Evolutionary conservation across 176 grass and related monocot species (phyloP).

Genomic region (Bothriochloa decipiens): DNA sequence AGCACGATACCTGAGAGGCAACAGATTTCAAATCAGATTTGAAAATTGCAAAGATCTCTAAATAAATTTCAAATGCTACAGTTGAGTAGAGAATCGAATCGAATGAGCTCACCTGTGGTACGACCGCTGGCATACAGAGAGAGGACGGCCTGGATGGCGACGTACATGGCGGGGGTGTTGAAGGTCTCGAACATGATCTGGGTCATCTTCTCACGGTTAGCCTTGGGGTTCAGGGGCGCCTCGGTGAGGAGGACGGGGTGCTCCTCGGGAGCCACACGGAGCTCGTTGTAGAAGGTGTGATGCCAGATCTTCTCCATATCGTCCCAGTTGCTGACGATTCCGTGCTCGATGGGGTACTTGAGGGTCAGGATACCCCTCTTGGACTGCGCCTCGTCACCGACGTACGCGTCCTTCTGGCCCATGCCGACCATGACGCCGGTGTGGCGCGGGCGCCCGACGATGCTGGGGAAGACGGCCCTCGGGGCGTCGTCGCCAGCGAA

Average conservation of each 20-base stretch:
- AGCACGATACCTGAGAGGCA: slow-evolving; percentile 92
- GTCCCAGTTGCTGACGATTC: slow-evolving; percentile 82
- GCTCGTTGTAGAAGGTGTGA: slow-evolving; percentile 87
- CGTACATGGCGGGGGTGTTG: slow-evolving; percentile 78
- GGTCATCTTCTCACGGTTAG: slow-evolving; percentile 81
- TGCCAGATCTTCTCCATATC: slow-evolving; percentile 93
- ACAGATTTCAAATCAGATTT: background rate
- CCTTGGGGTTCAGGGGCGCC: slow-evolving; percentile 81
- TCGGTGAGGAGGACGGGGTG: slow-evolving; percentile 73
- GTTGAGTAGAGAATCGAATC: background rate
- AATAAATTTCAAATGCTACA: background rate
- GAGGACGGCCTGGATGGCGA: slow-evolving; percentile 83
- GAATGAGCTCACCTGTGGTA: slow-evolving; percentile 59
- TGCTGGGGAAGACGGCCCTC: slow-evolving; percentile 76
- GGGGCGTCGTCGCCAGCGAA: slow-evolving; percentile 74
- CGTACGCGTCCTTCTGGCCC: slow-evolving; percentile 84
- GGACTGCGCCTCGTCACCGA: slow-evolving; percentile 74
- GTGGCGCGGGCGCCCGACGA: slow-evolving; percentile 67
- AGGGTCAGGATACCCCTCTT: slow-evolving; percentile 80
- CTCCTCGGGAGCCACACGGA: slow-evolving; percentile 73
- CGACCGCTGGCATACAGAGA: slow-evolving; percentile 78
- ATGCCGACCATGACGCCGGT: slow-evolving; percentile 79
- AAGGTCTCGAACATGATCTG: slow-evolving; percentile 90
- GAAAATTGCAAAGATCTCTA: background rate
- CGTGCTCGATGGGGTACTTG: slow-evolving; percentile 82